Evolutionary conservation across 2,329 filamentous ascomycete species (phyloP), one percentile per base, ranked within the genome.

Genomic region (Xylaria arbuscula): DNA sequence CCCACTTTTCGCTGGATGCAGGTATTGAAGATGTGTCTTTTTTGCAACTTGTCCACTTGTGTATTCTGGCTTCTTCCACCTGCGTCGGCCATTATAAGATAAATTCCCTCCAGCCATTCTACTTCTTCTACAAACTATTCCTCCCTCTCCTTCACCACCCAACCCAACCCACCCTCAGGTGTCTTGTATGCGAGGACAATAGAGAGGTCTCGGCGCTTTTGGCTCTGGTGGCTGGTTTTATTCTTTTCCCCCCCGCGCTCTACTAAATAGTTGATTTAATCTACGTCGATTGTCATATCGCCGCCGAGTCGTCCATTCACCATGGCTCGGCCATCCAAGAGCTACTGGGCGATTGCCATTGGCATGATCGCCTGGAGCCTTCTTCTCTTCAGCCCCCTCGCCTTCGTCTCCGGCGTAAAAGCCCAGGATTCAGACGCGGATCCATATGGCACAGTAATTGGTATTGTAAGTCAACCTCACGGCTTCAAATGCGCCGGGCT

Each of bases 291-390:
- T 65, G 38, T 67, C 69, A 59, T 61, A 48, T 50, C 40, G 42
- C 51, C 62, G 71, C 65, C 58, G 65, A 61, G 71, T 65, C 67
- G 64, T 45, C 68, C 62, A 64, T 67, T 64, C 64, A 74, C 73
- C 71, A 87, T 87, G 85, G 83, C 84, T 82, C 82, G 83, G 78
- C 82, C 85, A 79, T 90, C 89, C 80, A 83, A 87, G 85, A 86
- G 88, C 85, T 86, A 88, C 83, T 85, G 91, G 88, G 87, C 89
- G 87, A 81, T 94, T 85, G 85, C 91, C 90, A 86, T 98, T 87
- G 94, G 93, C 88, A 84, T 96, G 80, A 86, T 97, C 83, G 91
- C 94, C 85, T 98, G 97, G 86, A 91, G 98, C 77, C 89, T 93
- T 80, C 89, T 97, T 73, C 89, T 98, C 74, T 93, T 99, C 78